Evolutionary conservation across 441 rosid genomes (phyloP).

Genomic region (Aleurites moluccanus): DNA sequence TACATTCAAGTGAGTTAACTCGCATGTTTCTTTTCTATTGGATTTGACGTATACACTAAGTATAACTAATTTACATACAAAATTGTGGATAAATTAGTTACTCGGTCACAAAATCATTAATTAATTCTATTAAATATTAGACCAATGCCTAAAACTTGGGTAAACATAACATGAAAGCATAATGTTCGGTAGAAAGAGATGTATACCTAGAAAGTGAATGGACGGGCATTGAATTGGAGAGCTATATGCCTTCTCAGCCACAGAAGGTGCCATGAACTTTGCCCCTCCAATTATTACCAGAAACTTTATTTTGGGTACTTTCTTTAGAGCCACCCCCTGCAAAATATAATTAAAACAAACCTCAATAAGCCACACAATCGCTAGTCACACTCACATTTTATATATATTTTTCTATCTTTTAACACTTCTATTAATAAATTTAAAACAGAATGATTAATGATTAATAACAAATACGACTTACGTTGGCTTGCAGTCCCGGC

Average conservation of each 20-base stretch:
- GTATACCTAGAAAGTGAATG: conserved; percentile 73
- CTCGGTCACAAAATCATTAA: too few relatives aligned
- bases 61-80: too few relatives aligned
- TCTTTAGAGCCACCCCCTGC: conserved; percentile 74
- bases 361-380: too few relatives aligned
- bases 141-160: too few relatives aligned
- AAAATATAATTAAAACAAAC: background rate
- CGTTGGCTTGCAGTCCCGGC: conserved; percentile 76
- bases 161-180: background rate
- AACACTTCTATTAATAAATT: background rate
- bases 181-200: background rate
- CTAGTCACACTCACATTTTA: too few relatives aligned
- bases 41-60: too few relatives aligned
- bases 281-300: conserved; percentile 81
- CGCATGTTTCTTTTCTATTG: too few relatives aligned
- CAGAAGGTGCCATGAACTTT: conserved; percentile 44
- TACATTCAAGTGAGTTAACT: too few relatives aligned
- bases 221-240: conserved; percentile 57
- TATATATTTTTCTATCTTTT: background rate
- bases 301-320: conserved; percentile 64
- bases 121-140: too few relatives aligned
- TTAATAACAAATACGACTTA: conserved; percentile 23
- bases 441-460: background rate
- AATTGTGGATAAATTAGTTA: too few relatives aligned
- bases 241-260: conserved; percentile 59